phyloP scores from a whole-genome alignment of 1,139 yeast species.

The Sugiyamaella japonica region DNA sequence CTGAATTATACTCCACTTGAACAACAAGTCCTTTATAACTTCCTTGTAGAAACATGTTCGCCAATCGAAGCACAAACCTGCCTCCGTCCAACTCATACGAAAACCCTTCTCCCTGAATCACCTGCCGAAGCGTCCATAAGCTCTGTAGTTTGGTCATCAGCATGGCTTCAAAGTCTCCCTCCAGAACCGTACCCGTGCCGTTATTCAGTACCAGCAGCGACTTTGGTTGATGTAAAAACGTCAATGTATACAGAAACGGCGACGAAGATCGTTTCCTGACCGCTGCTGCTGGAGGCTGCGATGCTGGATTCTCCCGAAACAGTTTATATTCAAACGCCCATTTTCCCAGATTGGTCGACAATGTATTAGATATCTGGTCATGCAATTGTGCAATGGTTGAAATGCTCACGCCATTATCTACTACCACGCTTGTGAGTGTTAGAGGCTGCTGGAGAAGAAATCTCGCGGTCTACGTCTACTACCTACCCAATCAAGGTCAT shows the following conservation, averaged over 20 bases:
- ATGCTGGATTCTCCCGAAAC: slow-evolving; percentile 55
- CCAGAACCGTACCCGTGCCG: slow-evolving; percentile 34
- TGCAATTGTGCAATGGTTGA: slow-evolving; percentile 66
- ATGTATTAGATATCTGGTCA: slow-evolving; percentile 63
- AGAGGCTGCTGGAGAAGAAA: neutral
- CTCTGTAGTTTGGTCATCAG: slow-evolving; percentile 59
- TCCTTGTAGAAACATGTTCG: slow-evolving; percentile 74
- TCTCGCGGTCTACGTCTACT: no score
- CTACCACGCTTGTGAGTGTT: slow-evolving; percentile 45
- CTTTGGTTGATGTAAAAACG: slow-evolving; percentile 55
- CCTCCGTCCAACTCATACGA: slow-evolving; percentile 48
- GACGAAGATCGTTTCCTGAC: slow-evolving; percentile 10
- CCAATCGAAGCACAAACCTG: slow-evolving; percentile 51
- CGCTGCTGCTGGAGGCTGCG: slow-evolving; percentile 22
- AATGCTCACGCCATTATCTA: slow-evolving; percentile 59
- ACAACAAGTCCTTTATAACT: slow-evolving; percentile 68
- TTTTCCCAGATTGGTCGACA: slow-evolving; percentile 58
- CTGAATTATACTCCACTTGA: slow-evolving; percentile 46
- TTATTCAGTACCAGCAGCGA: slow-evolving; percentile 56
- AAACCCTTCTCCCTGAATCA: slow-evolving; percentile 74
- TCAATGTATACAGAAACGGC: slow-evolving; percentile 54
- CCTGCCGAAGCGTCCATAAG: slow-evolving; percentile 69
- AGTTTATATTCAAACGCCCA: slow-evolving; percentile 68
- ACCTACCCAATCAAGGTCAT: slow-evolving; percentile 11
- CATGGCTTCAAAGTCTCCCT: slow-evolving; percentile 38